A percentile compares a stretch with the other conserved stretches of the same genome.
Conservation (phyloP, 208 protist genomes). For the Novymonas esmeraldas region DNA sequence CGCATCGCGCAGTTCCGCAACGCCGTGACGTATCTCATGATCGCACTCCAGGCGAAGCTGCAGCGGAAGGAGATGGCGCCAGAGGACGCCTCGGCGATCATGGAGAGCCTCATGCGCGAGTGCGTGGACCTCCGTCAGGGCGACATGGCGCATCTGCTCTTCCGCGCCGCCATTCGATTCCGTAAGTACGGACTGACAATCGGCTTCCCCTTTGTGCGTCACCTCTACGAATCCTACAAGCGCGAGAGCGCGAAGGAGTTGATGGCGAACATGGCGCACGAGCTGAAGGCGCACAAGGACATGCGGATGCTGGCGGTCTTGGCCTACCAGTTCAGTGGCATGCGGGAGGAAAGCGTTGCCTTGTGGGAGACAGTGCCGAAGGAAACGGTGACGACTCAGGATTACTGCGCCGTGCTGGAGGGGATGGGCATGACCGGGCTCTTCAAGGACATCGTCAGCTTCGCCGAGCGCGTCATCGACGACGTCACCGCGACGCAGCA, state of each 20-base stretch:
- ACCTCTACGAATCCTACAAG: conserved; percentile 88
- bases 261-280: conserved; percentile 86
- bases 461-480: conserved; percentile 17
- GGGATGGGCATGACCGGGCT: conserved; percentile 56
- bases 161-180: conserved; percentile 89
- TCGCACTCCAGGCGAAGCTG: conserved; percentile 83
- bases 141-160: conserved; percentile 92
- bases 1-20: conserved; percentile 89
- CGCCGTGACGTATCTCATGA: conserved; percentile 92
- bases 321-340: conserved; percentile 71
- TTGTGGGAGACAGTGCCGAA: conserved; percentile 56
- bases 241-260: conserved; percentile 77
- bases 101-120: conserved; percentile 88
- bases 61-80: conserved; percentile 75
- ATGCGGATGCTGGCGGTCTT: conserved; percentile 72
- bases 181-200: conserved; percentile 84
- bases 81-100: conserved; percentile 67
- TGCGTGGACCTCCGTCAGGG: conserved; percentile 89
- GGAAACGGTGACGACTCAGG: conserved; percentile 43
- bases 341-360: conserved; percentile 34
- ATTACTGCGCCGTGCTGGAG: conserved; percentile 79
- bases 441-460: conserved; percentile 51
- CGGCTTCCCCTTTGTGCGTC: conserved; percentile 58
- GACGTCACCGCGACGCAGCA: conserved; percentile 9
- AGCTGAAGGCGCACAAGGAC: conserved; percentile 54